These are phyloP conservation scores for Penicillium thymicola DNA, from an alignment of 2,329 filamentous ascomycete species.

Conservation along the genomic window DNA sequence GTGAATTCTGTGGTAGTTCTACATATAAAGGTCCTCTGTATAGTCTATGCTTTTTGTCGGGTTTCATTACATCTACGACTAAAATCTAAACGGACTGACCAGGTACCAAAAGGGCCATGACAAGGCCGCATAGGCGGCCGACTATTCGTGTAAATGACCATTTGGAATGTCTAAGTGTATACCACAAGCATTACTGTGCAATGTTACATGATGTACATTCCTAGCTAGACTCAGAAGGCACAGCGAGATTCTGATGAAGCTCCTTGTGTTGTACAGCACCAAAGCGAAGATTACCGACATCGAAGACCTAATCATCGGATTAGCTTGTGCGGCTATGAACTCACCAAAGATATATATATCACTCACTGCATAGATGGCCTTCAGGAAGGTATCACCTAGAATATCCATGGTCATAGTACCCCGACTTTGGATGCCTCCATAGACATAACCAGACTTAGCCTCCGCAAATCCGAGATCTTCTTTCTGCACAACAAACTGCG, in stretches of 20 bases:
- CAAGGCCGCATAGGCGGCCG: background rate
- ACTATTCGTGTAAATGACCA: background rate
- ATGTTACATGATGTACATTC: background rate
- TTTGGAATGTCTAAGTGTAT: no score
- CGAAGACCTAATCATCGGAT: slow-evolving; percentile 52
- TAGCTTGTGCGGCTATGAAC: background rate
- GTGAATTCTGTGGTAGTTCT: no score
- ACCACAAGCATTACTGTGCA: no score
- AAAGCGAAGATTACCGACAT: slow-evolving; percentile 59
- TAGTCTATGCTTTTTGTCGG: no score
- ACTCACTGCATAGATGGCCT: slow-evolving; percentile 61
- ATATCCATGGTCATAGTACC: slow-evolving; percentile 61
- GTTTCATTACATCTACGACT: no score
- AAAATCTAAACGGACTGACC: no score
- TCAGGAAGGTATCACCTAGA: slow-evolving; percentile 62
- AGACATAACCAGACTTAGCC: slow-evolving; percentile 54
- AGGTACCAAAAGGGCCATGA: background rate
- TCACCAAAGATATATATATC: background rate
- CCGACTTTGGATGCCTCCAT: slow-evolving; percentile 64
- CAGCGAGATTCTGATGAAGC: slow-evolving; percentile 25
- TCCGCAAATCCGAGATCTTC: slow-evolving; percentile 60
- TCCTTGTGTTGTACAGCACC: slow-evolving; percentile 57
- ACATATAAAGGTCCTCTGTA: no score
- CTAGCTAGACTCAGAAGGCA: slow-evolving; percentile 8
- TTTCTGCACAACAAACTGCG: slow-evolving; percentile 59